Conservation (phyloP, 805 yeast species). For the Tetrapisispora namnaoensis region DNA sequence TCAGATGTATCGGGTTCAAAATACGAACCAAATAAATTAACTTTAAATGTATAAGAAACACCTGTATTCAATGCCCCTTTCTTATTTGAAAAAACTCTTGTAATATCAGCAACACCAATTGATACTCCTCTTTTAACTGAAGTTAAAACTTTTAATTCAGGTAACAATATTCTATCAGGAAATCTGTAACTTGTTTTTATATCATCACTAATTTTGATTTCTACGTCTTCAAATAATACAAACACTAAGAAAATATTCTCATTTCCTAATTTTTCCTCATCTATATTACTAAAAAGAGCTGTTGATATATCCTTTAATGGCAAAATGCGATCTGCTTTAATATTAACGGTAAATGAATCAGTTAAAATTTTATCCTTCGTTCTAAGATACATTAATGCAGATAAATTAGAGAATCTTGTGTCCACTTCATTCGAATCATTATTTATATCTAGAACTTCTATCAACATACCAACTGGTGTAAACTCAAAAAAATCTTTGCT, state of each 20-base stretch:
- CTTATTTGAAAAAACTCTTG: slow-evolving; percentile 61
- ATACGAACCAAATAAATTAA: slow-evolving; percentile 53
- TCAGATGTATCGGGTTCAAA: slow-evolving; percentile 17
- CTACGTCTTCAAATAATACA: slow-evolving; percentile 52
- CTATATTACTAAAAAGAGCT: slow-evolving; percentile 69
- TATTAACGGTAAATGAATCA: slow-evolving; percentile 67
- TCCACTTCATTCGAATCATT: slow-evolving; percentile 46
- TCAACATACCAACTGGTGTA: slow-evolving; percentile 51
- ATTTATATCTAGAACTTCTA: slow-evolving; percentile 62
- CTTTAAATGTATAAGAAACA: slow-evolving; percentile 58
- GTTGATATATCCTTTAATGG: slow-evolving; percentile 63
- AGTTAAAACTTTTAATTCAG: neutral
- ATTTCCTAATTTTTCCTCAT: slow-evolving; percentile 48
- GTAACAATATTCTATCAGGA: neutral
- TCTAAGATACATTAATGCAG: slow-evolving; percentile 63
- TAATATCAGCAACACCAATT: slow-evolving; percentile 79
- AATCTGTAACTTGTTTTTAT: no score
- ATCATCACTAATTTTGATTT: slow-evolving; percentile 30
- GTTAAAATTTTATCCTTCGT: slow-evolving; percentile 55
- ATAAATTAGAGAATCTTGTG: slow-evolving; percentile 36
- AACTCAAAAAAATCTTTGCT: slow-evolving; percentile 18
- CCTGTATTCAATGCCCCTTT: slow-evolving; percentile 52
- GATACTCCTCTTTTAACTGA: slow-evolving; percentile 67
- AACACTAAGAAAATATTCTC: slow-evolving; percentile 70
- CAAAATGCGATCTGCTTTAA: slow-evolving; percentile 47